Evolutionary conservation across 2,329 filamentous ascomycete genomes (phyloP).

Genomic region (Penicillium sp.): DNA sequence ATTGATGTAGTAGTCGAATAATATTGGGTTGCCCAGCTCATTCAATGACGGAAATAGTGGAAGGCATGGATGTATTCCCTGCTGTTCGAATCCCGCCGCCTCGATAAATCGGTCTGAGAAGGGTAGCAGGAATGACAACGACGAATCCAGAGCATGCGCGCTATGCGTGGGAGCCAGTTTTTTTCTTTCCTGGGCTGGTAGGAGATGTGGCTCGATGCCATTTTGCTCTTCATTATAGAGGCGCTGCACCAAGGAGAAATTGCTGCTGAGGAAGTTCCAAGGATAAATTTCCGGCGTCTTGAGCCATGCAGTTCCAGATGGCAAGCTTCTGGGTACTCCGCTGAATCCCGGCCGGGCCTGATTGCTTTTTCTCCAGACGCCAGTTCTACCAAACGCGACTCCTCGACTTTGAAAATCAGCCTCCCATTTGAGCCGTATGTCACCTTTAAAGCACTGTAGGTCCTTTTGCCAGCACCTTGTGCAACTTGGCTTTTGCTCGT

Average conservation of each 20-base stretch:
- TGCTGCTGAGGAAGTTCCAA: neutral
- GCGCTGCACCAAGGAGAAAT: neutral
- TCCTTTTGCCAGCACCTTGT: constrained; percentile 13
- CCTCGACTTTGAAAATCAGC: neutral
- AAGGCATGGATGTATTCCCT: neutral
- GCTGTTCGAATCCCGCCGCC: neutral
- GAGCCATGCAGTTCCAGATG: neutral
- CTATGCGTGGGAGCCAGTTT: neutral
- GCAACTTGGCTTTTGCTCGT: constrained; percentile 11
- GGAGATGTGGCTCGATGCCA: neutral
- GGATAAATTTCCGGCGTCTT: neutral
- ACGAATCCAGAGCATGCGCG: neutral
- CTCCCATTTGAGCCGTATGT: neutral
- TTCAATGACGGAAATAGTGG: constrained; percentile 6
- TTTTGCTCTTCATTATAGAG: neutral
- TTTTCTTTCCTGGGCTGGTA: neutral
- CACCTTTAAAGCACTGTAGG: constrained; percentile 1
- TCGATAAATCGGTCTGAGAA: neutral
- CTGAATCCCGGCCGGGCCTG: neutral
- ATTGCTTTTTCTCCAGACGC: neutral
- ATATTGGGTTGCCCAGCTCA: constrained; percentile 2
- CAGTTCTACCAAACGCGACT: constrained; percentile 1
- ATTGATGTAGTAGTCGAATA: constrained; percentile 15
- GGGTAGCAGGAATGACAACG: neutral
- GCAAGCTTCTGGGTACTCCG: neutral